Conservation (phyloP, 345 rosid genomes). For the Ailanthus altissimus region DNA sequence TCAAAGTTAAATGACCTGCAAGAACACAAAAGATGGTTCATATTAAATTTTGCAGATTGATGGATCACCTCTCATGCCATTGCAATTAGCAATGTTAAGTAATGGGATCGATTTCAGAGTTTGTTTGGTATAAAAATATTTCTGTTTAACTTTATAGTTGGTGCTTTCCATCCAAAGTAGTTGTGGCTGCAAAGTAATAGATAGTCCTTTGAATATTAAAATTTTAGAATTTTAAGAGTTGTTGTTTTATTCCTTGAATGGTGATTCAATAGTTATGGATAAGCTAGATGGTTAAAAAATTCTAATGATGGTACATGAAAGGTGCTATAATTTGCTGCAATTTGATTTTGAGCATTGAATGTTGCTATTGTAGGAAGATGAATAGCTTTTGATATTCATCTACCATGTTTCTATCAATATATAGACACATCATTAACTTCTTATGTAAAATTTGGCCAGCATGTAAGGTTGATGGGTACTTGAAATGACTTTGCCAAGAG, state of each 20-base stretch:
- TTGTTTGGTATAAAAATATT: no score
- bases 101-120: neutral
- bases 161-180: no score
- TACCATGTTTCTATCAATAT: neutral
- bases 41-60: neutral
- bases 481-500: slow-evolving; percentile 1
- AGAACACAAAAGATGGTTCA: neutral
- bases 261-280: neutral
- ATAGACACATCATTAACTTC: neutral
- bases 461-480: neutral
- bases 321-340: neutral
- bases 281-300: neutral
- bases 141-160: no score
- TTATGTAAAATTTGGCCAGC: slow-evolving; percentile 7
- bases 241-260: neutral
- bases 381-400: neutral
- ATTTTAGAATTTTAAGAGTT: neutral
- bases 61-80: slow-evolving; percentile 14
- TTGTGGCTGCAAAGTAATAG: no score
- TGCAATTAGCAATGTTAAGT: slow-evolving; percentile 2
- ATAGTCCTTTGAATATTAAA: no score
- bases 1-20: neutral
- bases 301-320: no score
- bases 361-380: neutral
- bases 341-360: neutral